These are phyloP conservation scores for Stipa capillata DNA, from an alignment of 176 grass and related monocot species.

Conservation along the genomic window DNA sequence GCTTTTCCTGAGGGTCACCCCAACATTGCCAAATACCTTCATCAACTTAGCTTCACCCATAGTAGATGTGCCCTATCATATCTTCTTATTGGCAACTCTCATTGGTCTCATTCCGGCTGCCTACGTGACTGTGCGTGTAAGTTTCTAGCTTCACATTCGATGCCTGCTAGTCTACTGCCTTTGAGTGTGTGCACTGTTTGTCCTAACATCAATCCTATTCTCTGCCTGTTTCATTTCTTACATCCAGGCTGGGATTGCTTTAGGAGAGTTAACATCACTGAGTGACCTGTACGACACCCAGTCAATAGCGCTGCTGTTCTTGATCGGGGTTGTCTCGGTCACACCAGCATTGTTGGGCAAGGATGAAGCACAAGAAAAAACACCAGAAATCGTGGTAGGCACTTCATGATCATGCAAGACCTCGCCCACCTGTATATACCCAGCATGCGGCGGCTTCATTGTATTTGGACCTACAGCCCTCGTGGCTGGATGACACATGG, in stretches of 20 bases:
- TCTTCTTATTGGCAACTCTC: constrained; percentile 71
- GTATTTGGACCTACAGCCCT: background rate
- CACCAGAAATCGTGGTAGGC: background rate
- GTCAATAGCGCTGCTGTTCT: constrained; percentile 73
- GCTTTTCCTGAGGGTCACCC: constrained; percentile 92
- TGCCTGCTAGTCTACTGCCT: background rate
- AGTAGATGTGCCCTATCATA: constrained; percentile 93
- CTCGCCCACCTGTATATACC: constrained; percentile 65
- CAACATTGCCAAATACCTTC: constrained; percentile 96
- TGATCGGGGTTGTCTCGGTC: constrained; percentile 85
- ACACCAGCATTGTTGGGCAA: constrained; percentile 76
- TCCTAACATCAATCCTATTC: background rate
- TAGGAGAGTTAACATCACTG: constrained; percentile 76
- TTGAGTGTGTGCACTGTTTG: background rate
- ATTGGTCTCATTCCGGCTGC: constrained; percentile 89
- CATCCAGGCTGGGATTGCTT: constrained; percentile 86
- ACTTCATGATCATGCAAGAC: constrained; percentile 27
- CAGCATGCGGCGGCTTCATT: constrained; percentile 11
- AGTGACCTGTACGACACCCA: constrained; percentile 92
- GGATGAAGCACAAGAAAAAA: constrained; percentile 46
- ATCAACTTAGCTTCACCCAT: constrained; percentile 98
- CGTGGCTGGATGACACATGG: background rate
- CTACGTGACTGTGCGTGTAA: constrained; percentile 88
- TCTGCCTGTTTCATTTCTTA: background rate
- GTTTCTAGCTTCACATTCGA: background rate